A percentile compares a stretch with the other conserved stretches of the same genome.
phyloP scores from a whole-genome alignment of 2,329 filamentous ascomycete species.

The Penicillium verrucosum region DNA sequence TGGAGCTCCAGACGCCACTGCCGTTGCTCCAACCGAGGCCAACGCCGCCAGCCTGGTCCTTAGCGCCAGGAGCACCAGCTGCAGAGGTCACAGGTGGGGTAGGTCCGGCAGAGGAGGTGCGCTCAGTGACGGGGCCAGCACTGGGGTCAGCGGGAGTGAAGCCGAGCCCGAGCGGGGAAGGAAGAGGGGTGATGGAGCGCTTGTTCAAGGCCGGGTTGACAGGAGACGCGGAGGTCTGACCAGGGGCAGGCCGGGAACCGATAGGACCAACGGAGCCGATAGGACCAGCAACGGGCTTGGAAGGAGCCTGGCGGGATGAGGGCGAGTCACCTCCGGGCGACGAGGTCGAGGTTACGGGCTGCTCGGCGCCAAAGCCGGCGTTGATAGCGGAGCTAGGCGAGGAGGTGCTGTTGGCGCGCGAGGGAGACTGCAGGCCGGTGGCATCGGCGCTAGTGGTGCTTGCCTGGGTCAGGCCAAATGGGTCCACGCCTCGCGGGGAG shows the following conservation, averaged over 20 bases:
- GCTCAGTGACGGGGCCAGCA: slow-evolving; percentile 45
- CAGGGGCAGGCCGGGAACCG: slow-evolving; percentile 75
- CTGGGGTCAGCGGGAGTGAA: slow-evolving; percentile 56
- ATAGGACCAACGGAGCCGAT: slow-evolving; percentile 78
- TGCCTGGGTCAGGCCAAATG: slow-evolving; percentile 54
- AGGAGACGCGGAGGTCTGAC: slow-evolving; percentile 45
- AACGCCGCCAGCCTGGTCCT: slow-evolving; percentile 43
- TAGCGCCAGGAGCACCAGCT: slow-evolving; percentile 28
- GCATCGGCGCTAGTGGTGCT: slow-evolving; percentile 45
- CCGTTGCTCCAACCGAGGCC: slow-evolving; percentile 72
- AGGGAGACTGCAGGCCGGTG: slow-evolving; percentile 52
- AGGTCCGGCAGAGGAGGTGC: slow-evolving; percentile 56
- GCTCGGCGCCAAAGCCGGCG: slow-evolving; percentile 53
- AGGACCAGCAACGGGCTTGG: slow-evolving; percentile 51
- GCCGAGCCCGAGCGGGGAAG: slow-evolving; percentile 79
- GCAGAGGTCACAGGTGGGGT: slow-evolving; percentile 54
- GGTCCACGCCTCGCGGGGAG: slow-evolving; percentile 78
- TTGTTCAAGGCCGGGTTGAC: slow-evolving; percentile 65
- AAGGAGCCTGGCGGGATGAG: slow-evolving; percentile 62
- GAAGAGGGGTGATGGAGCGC: slow-evolving; percentile 82
- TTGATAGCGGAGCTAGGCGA: slow-evolving; percentile 59
- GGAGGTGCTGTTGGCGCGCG: slow-evolving; percentile 77
- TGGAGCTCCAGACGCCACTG: slow-evolving; percentile 80
- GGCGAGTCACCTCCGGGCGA: slow-evolving; percentile 74
- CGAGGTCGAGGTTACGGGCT: slow-evolving; percentile 75